These are phyloP conservation scores for Physcia stellaris DNA, from an alignment of 495 filamentous ascomycete species.

Conservation along the genomic window DNA sequence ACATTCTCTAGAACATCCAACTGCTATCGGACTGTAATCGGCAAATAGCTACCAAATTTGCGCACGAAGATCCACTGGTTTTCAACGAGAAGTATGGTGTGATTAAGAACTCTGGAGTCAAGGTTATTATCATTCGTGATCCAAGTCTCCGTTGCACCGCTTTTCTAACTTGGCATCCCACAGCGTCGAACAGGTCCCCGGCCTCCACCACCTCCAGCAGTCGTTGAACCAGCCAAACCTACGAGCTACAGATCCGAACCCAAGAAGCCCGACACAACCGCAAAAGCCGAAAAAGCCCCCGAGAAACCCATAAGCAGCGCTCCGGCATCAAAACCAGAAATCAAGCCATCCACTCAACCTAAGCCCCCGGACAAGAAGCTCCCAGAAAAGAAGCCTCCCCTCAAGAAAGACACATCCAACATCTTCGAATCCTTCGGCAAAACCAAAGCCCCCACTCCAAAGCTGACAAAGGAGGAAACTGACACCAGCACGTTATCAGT, in stretches of 20 bases:
- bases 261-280: background rate
- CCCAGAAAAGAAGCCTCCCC: conserved; percentile 23
- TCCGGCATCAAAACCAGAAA: conserved; percentile 7
- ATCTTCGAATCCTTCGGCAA: conserved; percentile 82
- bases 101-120: conserved; percentile 52
- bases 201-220: conserved; percentile 17
- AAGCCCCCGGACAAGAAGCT: conserved; percentile 23
- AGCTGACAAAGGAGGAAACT: no score
- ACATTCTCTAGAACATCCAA: conserved; percentile 44
- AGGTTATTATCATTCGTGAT: conserved; percentile 32
- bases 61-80: conserved; percentile 49
- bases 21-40: conserved; percentile 53
- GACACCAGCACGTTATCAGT: no score
- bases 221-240: conserved; percentile 1
- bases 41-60: conserved; percentile 38
- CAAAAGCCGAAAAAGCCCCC: background rate
- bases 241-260: conserved; percentile 5
- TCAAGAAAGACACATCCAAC: conserved; percentile 49
- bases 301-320: conserved; percentile 1
- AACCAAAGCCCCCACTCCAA: no score
- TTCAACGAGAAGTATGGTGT: conserved; percentile 49
- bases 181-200: conserved; percentile 37
- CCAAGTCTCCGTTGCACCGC: no score
- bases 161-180: no score
- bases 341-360: conserved; percentile 11